Evolutionary conservation across 495 filamentous ascomycete species (phyloP), one percentile per base, ranked within the genome.

Genomic region (Talaromyces proteolyticus): DNA sequence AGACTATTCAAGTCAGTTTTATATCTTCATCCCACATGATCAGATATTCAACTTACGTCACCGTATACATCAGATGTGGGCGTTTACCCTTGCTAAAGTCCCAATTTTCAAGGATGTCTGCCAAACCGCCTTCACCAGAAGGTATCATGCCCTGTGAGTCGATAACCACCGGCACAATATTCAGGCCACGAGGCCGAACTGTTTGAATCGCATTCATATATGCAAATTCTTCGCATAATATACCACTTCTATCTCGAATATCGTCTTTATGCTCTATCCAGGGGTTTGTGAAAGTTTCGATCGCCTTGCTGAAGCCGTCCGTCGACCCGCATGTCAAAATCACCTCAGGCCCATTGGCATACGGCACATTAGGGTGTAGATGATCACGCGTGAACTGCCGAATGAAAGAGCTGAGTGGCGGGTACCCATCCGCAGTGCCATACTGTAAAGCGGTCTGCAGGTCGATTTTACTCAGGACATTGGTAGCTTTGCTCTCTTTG

Each of bases 1-100:
- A 91, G 87, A 11, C 87, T 91, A 56, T 40, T 7, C 11, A 17
- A 16, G 24, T 24, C 45, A 47, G 22, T 18, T 7, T 20, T 2
- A 16, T 19, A 6, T 37, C 23, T 40, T 11, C 44, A 22, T 34
- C 8, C 5, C 8, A 11, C 36, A 29, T 19, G 14, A 45, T 17
- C 11, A 17, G 42, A 44, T 38, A 2, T 21, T 17, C 50, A 14
- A 79, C 87, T 75, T 67, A 91, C 81, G 91, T 87, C 42, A 97
- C 85, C 14, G 89, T 95, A 55, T 96, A 96, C 77, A 96, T 78
- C 54, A 96, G 58, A 63, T 91, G 86, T 21, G 91, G 92, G 42
- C 86, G 73, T 55, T 79, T 81, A 0, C 90, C 90, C 53, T 75
- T 84, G 12, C 67, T 67, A 22, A 68, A 67, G 60, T 96, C 86